Evolutionary conservation across 2,329 filamentous ascomycete species (phyloP).

Genomic region (Botrytis sinoallii): DNA sequence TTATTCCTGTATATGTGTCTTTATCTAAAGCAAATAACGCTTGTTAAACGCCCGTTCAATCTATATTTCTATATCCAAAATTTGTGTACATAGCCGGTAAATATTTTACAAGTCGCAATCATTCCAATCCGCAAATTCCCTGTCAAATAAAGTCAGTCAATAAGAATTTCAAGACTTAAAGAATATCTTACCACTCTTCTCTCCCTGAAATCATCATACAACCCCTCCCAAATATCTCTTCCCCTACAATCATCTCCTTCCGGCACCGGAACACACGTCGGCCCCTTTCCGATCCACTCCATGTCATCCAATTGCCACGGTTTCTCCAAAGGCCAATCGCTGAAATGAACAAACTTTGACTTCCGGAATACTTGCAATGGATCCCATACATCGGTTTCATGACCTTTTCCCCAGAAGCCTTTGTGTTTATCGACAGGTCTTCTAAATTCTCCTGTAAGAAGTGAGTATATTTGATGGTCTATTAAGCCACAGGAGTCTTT

Average conservation of each 20-base stretch:
- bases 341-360: constrained; percentile 58
- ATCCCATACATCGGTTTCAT: constrained; percentile 44
- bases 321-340: constrained; percentile 58
- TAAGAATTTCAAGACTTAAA: neutral
- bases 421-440: constrained; percentile 44
- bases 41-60: no score
- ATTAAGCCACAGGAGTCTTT: constrained; percentile 48
- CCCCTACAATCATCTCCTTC: constrained; percentile 28
- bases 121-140: neutral
- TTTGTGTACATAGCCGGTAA: neutral
- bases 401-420: constrained; percentile 46
- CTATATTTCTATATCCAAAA: neutral
- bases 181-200: constrained; percentile 25
- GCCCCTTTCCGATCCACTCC: constrained; percentile 18
- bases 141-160: neutral
- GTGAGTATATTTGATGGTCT: constrained; percentile 53
- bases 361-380: constrained; percentile 48
- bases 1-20: neutral
- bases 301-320: constrained; percentile 48
- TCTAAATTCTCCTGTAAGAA: constrained; percentile 57
- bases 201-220: constrained; percentile 33
- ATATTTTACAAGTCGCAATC: neutral
- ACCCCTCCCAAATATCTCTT: constrained; percentile 30
- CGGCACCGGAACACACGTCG: constrained; percentile 25
- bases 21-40: neutral